Percentiles rank a stretch among this genome's conserved stretches.
These are phyloP conservation scores for Penicillium sp. DNA, from an alignment of 2,329 filamentous ascomycete species.

Conservation along the genomic window DNA sequence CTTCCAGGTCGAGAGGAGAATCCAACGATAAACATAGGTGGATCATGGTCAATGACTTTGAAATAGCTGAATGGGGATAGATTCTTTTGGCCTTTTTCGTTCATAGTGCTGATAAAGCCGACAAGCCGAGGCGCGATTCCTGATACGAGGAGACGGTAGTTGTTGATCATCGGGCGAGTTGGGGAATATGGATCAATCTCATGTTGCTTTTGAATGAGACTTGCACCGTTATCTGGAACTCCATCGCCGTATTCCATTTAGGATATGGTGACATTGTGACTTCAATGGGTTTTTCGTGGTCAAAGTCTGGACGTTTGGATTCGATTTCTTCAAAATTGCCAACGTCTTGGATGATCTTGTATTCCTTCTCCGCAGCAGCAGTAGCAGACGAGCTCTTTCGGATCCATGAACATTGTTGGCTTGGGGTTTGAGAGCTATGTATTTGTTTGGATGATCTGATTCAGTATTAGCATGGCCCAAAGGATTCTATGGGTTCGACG, in stretches of 20 bases:
- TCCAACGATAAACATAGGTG: conserved; percentile 73
- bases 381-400: conserved; percentile 10
- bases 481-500: too few relatives aligned
- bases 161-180: conserved; percentile 65
- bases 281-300: conserved; percentile 24
- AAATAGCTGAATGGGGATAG: conserved; percentile 84
- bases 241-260: conserved; percentile 29
- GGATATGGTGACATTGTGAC: conserved; percentile 40
- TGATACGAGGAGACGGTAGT: conserved; percentile 88
- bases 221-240: conserved; percentile 14
- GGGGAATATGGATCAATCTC: conserved; percentile 74
- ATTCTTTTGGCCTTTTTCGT: conserved; percentile 65
- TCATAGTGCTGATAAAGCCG: conserved; percentile 58
- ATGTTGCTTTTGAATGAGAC: conserved; percentile 38
- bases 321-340: conserved; percentile 32
- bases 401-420: neutral
- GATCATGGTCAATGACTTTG: conserved; percentile 76
- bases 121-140: conserved; percentile 78
- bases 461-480: neutral
- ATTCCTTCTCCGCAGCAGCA: conserved; percentile 7
- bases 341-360: conserved; percentile 22
- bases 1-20: conserved; percentile 55
- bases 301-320: conserved; percentile 36
- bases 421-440: neutral
- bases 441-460: neutral